Evolutionary conservation across 345 rosid species (phyloP), one percentile per base, ranked within the genome.

Genomic region (Acer negundo): DNA sequence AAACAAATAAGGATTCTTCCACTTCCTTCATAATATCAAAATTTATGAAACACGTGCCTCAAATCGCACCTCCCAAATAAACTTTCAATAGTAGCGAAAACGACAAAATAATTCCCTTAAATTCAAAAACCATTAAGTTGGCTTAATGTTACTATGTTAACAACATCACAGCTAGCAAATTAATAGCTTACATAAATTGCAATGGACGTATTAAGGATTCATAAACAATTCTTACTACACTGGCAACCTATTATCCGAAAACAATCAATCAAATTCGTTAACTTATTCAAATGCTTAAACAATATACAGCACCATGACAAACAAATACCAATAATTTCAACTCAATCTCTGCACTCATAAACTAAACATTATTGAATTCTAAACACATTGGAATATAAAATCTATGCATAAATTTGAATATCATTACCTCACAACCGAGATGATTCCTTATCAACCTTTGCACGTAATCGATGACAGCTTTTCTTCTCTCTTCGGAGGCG

Each of bases 401-500:
- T 56, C 11, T 56, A 42, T 42, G 46, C 2, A 42, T 42, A 42
- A 9, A 42, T 42, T 7, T 9, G 49, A 1, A 2, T 56, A 59
- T 4, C 62, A 62, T 78, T 46, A 93, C 97, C 94, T 88, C 92
- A 80, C 89, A 93, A 67, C 89, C 80, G 77, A 87, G 87, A 70
- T 77, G 72, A 35, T 35, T 65, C 75, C 75, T 78, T 72, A 93
- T 78, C 11, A 93, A 82, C 70, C 90, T 72, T 83, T 90, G 93
- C 49, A 93, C 89, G 81, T 86, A 93, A 75, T 84, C 85, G 53
- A 91, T 86, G 42, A 91, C 95, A 47, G 90, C 84, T 81, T 81
- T 87, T 81, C 97, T 84, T 82, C 92, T 86, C 82, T 83, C 86
- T 84, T 93, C 95, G 10, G 95, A 91, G 6, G 83, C 87, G 76